Base-by-base conservation (phyloP, 176 grass and related monocot genomes). In the Lolium multiflorum region DNA sequence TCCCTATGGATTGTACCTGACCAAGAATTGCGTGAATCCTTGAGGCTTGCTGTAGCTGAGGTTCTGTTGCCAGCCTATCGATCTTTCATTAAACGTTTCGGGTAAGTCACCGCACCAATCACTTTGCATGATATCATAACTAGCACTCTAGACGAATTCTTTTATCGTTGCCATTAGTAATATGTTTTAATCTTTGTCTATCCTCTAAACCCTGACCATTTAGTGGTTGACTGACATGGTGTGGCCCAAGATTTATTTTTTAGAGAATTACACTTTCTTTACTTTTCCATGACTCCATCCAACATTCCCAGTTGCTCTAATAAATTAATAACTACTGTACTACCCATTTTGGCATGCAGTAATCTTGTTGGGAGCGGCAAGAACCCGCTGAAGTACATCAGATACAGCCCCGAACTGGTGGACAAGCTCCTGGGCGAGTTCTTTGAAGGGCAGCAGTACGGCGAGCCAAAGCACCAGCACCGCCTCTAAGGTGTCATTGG, bases 1-100 rank as follows among this genome's bases (percentile, higher is more conserved):
- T 98, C 93, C 14, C 93, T 94, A 70, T 98, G 97, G 97, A 91
- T 85, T 4, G 90, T 98, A 89, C 94, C 94, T 55, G 97, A 98
- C 68, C 92, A 89, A 46, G 97, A 98, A 79, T 82, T 98, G 51
- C 86, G 94, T 67, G 97, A 98, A 86, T 98, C 91, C 20, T 89
- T 98, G 63, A 94, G 97, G 77, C 97, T 98, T 88, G 92, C 97
- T 54, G 70, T 96, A 18, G 93, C 93, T 12, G 97, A 98, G 73
- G 92, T 98, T 77, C 78, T 98, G 55, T 77, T 98, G 37, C 97
- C 97, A 77, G 97, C 97, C 44, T 98, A 98, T 68, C 83, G 97
- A 67, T 96, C 97, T 58, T 98, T 94, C 79, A 38, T 91, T 61
- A 98, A 94, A 87, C 94, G 97, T 70, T 98, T 98, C 16, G 94